Evolutionary conservation across 306 rosid species (phyloP).

Genomic region (Vicia faba): DNA sequence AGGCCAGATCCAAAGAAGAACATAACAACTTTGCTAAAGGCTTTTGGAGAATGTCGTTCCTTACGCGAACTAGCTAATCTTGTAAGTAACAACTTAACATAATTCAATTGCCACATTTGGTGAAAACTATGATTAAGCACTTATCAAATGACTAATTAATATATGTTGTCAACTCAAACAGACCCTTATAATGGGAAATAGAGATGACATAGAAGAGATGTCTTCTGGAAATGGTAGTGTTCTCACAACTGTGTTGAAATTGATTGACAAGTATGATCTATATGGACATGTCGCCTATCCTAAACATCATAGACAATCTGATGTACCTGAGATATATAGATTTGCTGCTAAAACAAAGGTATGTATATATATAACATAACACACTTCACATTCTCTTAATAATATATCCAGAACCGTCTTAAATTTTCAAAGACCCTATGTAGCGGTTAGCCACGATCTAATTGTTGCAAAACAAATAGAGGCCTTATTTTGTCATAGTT

Average conservation of each 20-base stretch:
- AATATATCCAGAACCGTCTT: neutral
- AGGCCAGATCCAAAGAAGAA: slow-evolving; percentile 95
- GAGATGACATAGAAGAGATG: slow-evolving; percentile 87
- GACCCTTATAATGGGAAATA: slow-evolving; percentile 87
- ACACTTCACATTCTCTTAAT: slow-evolving; percentile 12
- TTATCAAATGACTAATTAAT: slow-evolving; percentile 37
- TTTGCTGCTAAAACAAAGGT: slow-evolving; percentile 93
- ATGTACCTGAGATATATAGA: slow-evolving; percentile 89
- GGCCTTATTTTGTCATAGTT: too few species aligned
- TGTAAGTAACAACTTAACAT: slow-evolving; percentile 52
- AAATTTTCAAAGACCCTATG: too few species aligned
- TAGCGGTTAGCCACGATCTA: too few species aligned
- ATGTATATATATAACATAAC: slow-evolving; percentile 1
- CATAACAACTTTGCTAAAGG: slow-evolving; percentile 77
- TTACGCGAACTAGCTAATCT: slow-evolving; percentile 84
- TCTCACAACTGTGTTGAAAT: slow-evolving; percentile 75
- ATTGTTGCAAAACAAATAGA: too few species aligned
- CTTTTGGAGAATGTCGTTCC: slow-evolving; percentile 86
- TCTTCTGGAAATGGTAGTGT: slow-evolving; percentile 77
- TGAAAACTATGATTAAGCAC: slow-evolving; percentile 1
- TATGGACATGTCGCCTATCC: slow-evolving; percentile 93
- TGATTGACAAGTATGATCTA: slow-evolving; percentile 83
- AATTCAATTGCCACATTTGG: slow-evolving; percentile 3
- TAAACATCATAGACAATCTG: slow-evolving; percentile 87
- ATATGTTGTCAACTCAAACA: slow-evolving; percentile 39